Evolutionary conservation across 2,329 filamentous ascomycete genomes (phyloP), one percentile per base, ranked within the genome.

Genomic region (Beauveria sp.): DNA sequence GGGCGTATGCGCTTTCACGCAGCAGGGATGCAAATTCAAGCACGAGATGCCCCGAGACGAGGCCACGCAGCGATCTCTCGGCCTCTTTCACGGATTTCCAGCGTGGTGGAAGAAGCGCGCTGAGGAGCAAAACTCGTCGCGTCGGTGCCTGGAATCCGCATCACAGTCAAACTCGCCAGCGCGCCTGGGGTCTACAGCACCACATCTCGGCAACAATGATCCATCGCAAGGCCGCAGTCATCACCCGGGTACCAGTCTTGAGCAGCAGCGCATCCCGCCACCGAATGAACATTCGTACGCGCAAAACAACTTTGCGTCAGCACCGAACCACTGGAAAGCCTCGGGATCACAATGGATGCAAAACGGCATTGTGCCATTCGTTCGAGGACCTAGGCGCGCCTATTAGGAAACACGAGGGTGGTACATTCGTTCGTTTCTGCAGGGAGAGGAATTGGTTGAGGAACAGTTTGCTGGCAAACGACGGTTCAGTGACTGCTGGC

Each of bases 11-110:
- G 89, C 89, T 64, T 97, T 91, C 72, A 86, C 83, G 3, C 90
- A 96, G 71, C 87, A 92, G 69, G 92, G 92, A 0, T 96, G 92
- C 76, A 85, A 87, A 65, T 96, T 86, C 78, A 93, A 92, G 76
- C 92, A 96, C 71, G 90, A 94, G 71, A 96, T 96, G 89, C 92
- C 92, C 0, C 73, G 77, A 28, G 85, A 92, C 65, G 79, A 79
- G 55, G 76, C 79, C 0, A 89, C 85, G 1, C 84, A 96, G 66
- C 76, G 83, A 48, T 78, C 81, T 7, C 79, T 96, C 3, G 92
- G 92, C 0, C 81, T 96, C 1, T 85, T 84, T 65, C 81, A 86
- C 63, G 84, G 84, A 0, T 73, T 83, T n/a, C 84, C 84, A 0
- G 69, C 72, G 18, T 87, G 84, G 84, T 87, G 79, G 78, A 82